A percentile compares a stretch with the other conserved stretches of the same genome.
Evolutionary conservation across 2,329 filamentous ascomycete genomes (phyloP).

Genomic region (Monosporascus sp.): DNA sequence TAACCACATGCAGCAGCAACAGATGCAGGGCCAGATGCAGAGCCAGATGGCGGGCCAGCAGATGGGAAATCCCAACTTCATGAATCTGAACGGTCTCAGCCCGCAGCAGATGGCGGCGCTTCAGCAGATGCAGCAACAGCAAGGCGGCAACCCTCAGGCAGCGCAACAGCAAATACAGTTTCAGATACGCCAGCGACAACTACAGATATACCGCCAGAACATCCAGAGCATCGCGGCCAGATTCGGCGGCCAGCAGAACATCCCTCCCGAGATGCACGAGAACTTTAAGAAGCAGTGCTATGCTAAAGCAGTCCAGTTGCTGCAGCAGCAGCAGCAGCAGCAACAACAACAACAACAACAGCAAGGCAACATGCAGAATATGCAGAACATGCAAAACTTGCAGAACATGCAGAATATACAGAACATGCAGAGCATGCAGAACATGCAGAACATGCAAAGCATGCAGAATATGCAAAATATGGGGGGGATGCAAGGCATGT

Average conservation of each 20-base stretch:
- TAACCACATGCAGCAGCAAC: constrained; percentile 28
- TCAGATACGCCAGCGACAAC: constrained; percentile 25
- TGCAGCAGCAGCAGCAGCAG: constrained; percentile 33
- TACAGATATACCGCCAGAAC: constrained; percentile 33
- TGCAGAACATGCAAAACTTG: constrained; percentile 26
- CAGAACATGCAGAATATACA: constrained; percentile 34
- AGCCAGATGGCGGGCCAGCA: constrained; percentile 34
- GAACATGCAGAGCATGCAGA: constrained; percentile 43
- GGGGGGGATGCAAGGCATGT: constrained; percentile 43
- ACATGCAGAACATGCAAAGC: constrained; percentile 32
- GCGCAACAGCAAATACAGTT: constrained; percentile 22
- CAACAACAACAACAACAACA: constrained; percentile 35
- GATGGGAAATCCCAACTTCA: constrained; percentile 37
- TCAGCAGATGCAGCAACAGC: constrained; percentile 27
- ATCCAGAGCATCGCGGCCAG: constrained; percentile 29
- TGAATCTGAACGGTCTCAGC: constrained; percentile 32
- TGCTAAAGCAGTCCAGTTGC: constrained; percentile 10
- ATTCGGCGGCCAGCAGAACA: constrained; percentile 37
- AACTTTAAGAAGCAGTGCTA: constrained; percentile 39
- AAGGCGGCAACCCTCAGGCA: constrained; percentile 16
- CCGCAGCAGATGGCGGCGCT: constrained; percentile 25
- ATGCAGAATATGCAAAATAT: constrained; percentile 29
- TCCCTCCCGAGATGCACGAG: constrained; percentile 41
- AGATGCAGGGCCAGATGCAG: constrained; percentile 32
- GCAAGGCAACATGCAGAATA: constrained; percentile 43